Percentiles rank a stretch among this genome's conserved stretches.
These are phyloP conservation scores for Leccinum uliginosum DNA, from an alignment of 768 basidiomycete genomes.

Conservation along the genomic window DNA sequence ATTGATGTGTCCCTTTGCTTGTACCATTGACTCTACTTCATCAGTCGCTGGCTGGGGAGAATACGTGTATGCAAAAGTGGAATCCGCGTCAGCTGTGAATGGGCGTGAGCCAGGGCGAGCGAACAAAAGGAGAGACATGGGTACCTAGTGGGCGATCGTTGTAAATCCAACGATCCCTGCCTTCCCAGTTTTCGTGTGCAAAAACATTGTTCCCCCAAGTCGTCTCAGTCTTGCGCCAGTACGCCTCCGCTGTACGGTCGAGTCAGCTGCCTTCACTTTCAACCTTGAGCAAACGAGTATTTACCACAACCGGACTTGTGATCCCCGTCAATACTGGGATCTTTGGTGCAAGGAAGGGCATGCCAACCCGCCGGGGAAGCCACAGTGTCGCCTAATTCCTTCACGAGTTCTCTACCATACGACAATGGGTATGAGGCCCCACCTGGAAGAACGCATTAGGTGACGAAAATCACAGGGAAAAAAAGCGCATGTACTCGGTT, in stretches of 20 bases:
- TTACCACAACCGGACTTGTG: slow-evolving; percentile 7
- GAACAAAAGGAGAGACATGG: background rate
- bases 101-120: background rate
- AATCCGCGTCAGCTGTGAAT: slow-evolving; percentile 5
- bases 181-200: slow-evolving; percentile 92
- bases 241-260: slow-evolving; percentile 24
- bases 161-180: slow-evolving; percentile 54
- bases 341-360: slow-evolving; percentile 63
- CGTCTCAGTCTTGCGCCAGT: slow-evolving; percentile 65
- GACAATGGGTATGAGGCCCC: slow-evolving; percentile 6
- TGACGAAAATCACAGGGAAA: background rate
- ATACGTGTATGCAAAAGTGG: slow-evolving; percentile 71
- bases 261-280: background rate
- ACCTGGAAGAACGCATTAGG: background rate
- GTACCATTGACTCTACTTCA: slow-evolving; percentile 51
- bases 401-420: slow-evolving; percentile 34
- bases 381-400: slow-evolving; percentile 67
- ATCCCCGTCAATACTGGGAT: slow-evolving; percentile 43
- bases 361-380: slow-evolving; percentile 96
- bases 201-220: slow-evolving; percentile 92
- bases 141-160: slow-evolving; percentile 76
- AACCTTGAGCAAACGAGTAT: background rate
- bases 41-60: slow-evolving; percentile 55
- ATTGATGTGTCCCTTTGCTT: slow-evolving; percentile 83
- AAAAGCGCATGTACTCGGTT: slow-evolving; percentile 8